Percentiles rank a stretch among this genome's conserved stretches.
Evolutionary conservation across 1,284 basidiomycete genomes (phyloP).

Genomic region (Microbotryum lychnidis-dioicae): DNA sequence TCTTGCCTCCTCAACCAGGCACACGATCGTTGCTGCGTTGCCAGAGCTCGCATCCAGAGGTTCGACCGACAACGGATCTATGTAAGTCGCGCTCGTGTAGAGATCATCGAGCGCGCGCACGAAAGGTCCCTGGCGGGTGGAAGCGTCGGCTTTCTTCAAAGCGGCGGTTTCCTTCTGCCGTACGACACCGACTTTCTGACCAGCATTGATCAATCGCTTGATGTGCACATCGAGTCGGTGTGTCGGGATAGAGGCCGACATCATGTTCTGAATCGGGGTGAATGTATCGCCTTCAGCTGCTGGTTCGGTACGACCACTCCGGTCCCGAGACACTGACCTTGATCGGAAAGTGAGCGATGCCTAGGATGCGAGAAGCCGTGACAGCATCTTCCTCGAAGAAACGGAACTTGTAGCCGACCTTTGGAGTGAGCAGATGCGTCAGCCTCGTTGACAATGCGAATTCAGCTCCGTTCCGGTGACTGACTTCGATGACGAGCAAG

Average conservation of each 20-base stretch:
- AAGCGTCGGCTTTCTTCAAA: not conserved
- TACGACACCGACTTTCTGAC: slow-evolving; percentile 84
- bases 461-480: slow-evolving; percentile 28
- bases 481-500: slow-evolving; percentile 31
- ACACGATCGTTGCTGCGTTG: slow-evolving; percentile 39
- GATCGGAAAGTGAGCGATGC: slow-evolving; percentile 26
- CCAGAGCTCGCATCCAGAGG: slow-evolving; percentile 26
- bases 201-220: slow-evolving; percentile 79
- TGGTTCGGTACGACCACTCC: not conserved
- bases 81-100: slow-evolving; percentile 49
- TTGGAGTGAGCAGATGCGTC: not conserved
- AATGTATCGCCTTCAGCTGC: not conserved
- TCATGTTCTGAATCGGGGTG: slow-evolving; percentile 18
- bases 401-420: slow-evolving; percentile 24
- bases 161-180: slow-evolving; percentile 92
- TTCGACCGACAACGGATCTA: slow-evolving; percentile 61
- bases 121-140: slow-evolving; percentile 64
- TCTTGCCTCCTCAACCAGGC: slow-evolving; percentile 56
- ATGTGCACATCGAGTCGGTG: slow-evolving; percentile 69
- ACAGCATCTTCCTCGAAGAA: slow-evolving; percentile 34
- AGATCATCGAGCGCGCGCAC: slow-evolving; percentile 47
- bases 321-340: not conserved
- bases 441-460: too few species aligned
- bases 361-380: slow-evolving; percentile 22
- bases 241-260: slow-evolving; percentile 21